phyloP scores from a whole-genome alignment of 768 basidiomycete genomes.

The Pisolithus tinctorius region DNA sequence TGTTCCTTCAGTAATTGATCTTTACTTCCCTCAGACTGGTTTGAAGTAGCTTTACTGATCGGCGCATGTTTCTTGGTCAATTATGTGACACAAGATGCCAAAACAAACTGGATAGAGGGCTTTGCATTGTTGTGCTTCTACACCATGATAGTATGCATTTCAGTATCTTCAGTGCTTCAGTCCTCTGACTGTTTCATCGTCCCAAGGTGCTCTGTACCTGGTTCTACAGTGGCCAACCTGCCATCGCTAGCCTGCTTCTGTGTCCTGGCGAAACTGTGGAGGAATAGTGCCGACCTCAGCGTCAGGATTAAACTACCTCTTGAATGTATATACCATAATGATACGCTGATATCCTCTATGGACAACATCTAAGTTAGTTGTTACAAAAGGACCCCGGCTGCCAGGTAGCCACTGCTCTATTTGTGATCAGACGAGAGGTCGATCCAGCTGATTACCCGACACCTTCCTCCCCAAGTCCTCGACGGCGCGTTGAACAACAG shows the following conservation, averaged over 20 bases:
- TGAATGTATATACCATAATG: neutral
- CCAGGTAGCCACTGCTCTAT: neutral
- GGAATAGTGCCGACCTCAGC: constrained; percentile 12
- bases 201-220: constrained; percentile 55
- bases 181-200: neutral
- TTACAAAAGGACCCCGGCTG: neutral
- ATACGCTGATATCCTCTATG: neutral
- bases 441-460: constrained; percentile 33
- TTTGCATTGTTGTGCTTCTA: constrained; percentile 62
- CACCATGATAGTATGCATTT: constrained; percentile 47
- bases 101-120: constrained; percentile 78
- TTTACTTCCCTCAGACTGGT: constrained; percentile 43
- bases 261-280: constrained; percentile 21
- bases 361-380: neutral
- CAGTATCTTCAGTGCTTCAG: neutral
- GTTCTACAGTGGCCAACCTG: constrained; percentile 57
- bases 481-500: constrained; percentile 45
- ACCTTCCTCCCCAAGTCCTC: constrained; percentile 47
- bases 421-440: neutral
- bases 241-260: constrained; percentile 43
- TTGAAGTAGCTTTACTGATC: constrained; percentile 58
- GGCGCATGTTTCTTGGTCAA: constrained; percentile 73
- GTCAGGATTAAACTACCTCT: too few species aligned
- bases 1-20: neutral
- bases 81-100: constrained; percentile 70